phyloP scores from a whole-genome alignment of 495 filamentous ascomycete genomes.

The Penicillium macrosclerotiorum region DNA sequence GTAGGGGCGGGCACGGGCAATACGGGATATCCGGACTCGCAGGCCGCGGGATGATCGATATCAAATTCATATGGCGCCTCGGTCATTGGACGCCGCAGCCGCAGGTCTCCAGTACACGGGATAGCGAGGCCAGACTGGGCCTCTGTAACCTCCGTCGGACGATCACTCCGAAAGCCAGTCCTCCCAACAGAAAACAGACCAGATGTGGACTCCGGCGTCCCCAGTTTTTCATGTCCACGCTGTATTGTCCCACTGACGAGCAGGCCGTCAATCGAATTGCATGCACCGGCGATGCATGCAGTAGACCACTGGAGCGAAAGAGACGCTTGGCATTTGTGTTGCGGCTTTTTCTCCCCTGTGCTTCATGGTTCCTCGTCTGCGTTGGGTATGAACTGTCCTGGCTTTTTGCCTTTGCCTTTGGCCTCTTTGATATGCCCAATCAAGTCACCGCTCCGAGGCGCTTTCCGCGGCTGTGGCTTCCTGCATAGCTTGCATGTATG shows the following conservation, averaged over 20 bases:
- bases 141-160: constrained; percentile 13
- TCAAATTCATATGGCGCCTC: constrained; percentile 19
- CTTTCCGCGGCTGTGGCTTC: constrained; percentile 25
- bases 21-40: constrained; percentile 20
- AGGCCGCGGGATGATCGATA: constrained; percentile 22
- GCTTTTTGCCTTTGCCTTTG: not conserved
- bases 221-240: constrained; percentile 23
- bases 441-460: constrained; percentile 15
- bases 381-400: too few species aligned
- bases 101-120: constrained; percentile 19
- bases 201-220: constrained; percentile 13
- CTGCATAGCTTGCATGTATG: not conserved
- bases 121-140: constrained; percentile 8
- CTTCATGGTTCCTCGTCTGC: too few species aligned
- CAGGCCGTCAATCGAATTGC: constrained; percentile 11
- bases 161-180: constrained; percentile 22
- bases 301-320: too few species aligned
- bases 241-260: not conserved
- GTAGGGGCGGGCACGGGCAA: constrained; percentile 3
- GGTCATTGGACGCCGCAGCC: constrained; percentile 31
- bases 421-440: not conserved
- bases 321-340: constrained; percentile 19
- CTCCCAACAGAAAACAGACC: too few species aligned
- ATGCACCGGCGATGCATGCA: not conserved
- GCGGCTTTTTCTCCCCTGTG: too few species aligned